Conservation (phyloP, 768 basidiomycete genomes). For the Amyloporia xantha region DNA sequence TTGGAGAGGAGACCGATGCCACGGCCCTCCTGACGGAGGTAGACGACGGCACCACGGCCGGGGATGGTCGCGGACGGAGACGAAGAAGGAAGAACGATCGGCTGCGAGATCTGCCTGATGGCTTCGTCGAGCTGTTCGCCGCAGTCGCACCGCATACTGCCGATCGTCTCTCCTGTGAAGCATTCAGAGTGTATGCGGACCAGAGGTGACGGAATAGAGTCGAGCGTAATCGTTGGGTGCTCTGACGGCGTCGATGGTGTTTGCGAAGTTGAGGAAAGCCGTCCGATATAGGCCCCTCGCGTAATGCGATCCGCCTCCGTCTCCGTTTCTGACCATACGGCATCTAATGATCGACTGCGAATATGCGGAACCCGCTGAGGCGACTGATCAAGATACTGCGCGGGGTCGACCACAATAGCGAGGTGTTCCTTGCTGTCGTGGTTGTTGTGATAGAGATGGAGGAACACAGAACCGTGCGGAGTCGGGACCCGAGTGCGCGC, state of each 20-base stretch:
- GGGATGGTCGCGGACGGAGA: constrained; percentile 44
- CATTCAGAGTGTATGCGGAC: constrained; percentile 98
- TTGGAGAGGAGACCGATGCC: constrained; percentile 96
- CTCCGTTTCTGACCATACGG: constrained; percentile 77
- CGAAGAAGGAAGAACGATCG: constrained; percentile 42
- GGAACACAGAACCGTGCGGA: constrained; percentile 86
- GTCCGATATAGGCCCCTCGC: constrained; percentile 89
- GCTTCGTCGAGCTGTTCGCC: constrained; percentile 98
- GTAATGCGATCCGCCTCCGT: constrained; percentile 91
- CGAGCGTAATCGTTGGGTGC: constrained; percentile 9
- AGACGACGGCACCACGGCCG: constrained; percentile 88
- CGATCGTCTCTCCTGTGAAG: constrained; percentile 97
- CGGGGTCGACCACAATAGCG: constrained; percentile 89
- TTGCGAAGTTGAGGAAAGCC: constrained; percentile 51
- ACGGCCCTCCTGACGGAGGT: constrained; percentile 94
- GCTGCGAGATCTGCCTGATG: constrained; percentile 79
- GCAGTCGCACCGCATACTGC: constrained; percentile 98
- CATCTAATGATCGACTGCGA: constrained; percentile 75
- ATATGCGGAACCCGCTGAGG: constrained; percentile 44
- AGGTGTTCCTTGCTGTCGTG: constrained; percentile 92
- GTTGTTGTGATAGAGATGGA: constrained; percentile 93
- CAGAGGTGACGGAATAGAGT: constrained; percentile 62
- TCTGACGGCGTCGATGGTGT: constrained; percentile 24
- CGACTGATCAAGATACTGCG: constrained; percentile 57
- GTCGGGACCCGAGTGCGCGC: constrained; percentile 97